Conservation (phyloP, 306 rosid genomes). For the Vigna radiata region DNA sequence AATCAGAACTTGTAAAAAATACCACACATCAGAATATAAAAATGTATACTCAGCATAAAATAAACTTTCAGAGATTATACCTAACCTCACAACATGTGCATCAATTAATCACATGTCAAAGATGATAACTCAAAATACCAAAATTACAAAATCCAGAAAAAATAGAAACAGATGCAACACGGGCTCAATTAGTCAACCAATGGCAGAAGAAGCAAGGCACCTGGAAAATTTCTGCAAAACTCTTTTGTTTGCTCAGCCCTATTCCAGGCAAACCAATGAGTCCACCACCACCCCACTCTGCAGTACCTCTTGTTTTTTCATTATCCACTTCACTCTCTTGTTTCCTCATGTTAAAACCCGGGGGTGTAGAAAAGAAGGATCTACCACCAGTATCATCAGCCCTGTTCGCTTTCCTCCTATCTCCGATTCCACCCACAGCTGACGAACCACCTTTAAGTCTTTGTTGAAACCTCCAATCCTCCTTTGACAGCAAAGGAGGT, state of each 20-base stretch:
- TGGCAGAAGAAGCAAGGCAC: constrained; percentile 50
- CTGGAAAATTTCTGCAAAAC: constrained; percentile 94
- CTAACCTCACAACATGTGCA: constrained; percentile 10
- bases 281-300: constrained; percentile 83
- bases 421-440: constrained; percentile 86
- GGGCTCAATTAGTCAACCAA: neutral
- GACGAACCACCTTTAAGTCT: constrained; percentile 76
- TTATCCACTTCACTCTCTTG: constrained; percentile 61
- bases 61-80: neutral
- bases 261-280: constrained; percentile 85
- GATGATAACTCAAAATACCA: neutral
- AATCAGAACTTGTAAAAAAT: constrained; percentile 1
- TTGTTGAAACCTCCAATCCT: constrained; percentile 86
- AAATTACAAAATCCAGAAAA: neutral
- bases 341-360: constrained; percentile 72
- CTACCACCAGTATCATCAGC: constrained; percentile 65
- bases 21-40: constrained; percentile 15
- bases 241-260: constrained; percentile 87
- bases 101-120: neutral
- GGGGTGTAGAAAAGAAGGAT: constrained; percentile 70
- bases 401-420: constrained; percentile 69
- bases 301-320: constrained; percentile 62
- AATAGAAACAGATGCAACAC: constrained; percentile 12
- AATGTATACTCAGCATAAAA: neutral
- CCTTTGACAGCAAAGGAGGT: constrained; percentile 85